Evolutionary conservation across 148 eudicot species (phyloP), one percentile per base, ranked within the genome.

Genomic region (Limonium bicolor): DNA sequence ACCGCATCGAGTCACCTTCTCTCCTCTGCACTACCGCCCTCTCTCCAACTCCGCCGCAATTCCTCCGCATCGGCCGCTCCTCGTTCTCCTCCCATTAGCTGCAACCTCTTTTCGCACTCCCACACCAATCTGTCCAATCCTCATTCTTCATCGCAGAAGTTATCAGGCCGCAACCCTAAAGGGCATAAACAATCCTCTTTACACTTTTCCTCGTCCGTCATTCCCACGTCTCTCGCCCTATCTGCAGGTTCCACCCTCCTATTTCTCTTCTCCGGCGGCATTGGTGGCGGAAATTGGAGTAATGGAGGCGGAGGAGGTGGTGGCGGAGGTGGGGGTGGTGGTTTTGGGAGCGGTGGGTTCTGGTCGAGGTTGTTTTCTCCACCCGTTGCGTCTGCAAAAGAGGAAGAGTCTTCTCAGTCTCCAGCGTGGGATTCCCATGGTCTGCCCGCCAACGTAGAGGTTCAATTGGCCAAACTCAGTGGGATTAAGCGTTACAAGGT

Each of bases 391-490:
- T 33, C 62, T 5, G 84, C 80, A 0, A 65, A 73, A 20, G 82
- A 88, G 7, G 86, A 74, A 1, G 70, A 68, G 8, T 49, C 61
- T 16, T 48, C 55, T 26, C 65, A 52, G 9, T 7, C 62, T 0
- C 68, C 54, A 19, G 78, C 70, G 1, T 90, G 78, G 78, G 95
- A 90, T 45, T 41, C 77, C 0, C 97, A 90, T 56, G 97, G 95
- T 0, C 20, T 90, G 5, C 93, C 92, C 0, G 87, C 87, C 11
- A 65, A 84, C 57, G 64, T 81, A 9, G 58, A 66, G 1, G 76
- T 80, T 12, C 93, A 71, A 51, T 66, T 90, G 11, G 61, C 37
- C 28, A 90, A 80, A 41, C 64, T 90, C 0, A 76, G 87, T 52
- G 95, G 93, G 0, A 84, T 78, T 24, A 90, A 84, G 50, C 75